Base-by-base conservation (phyloP, 768 basidiomycete genomes). In the Tulasnella sp. region DNA sequence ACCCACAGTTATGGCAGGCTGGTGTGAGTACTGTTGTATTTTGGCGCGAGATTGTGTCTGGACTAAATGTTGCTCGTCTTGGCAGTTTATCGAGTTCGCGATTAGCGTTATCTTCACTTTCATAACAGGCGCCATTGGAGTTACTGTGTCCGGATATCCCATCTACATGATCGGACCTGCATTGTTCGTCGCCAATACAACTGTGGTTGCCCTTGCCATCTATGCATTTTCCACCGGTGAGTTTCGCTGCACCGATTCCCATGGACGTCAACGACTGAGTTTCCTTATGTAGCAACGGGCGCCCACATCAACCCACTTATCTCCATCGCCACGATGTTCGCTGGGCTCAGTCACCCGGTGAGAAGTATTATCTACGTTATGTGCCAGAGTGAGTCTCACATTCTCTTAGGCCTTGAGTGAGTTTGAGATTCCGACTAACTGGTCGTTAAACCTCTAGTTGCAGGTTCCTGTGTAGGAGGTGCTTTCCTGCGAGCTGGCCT, bases 261-360 rank as follows among this genome's bases (percentile, higher is more conserved):
- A 5, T 19, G 38, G 40, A 31, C 39, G 39, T 12, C 12, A 40
- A 40, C 37, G 29, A 71, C 39, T 34, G 37, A 14, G 22, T 6
- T 40, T 19, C 17, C 39, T 15, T 9, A 3, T 25, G n/a, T 25
- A 72, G 71, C 71, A 31, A 72, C 37, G 3, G 71, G 71, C n/a
- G 71, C 71, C 37, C 71, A 72, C 45, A 72, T 72, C 45, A 72
- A 72, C n/a, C 71, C 71, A 5, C 11, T 72, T 4, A 72, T 72
- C n/a, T 72, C 71, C 37, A 72, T 72, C 11, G 71, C 71, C 37
- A 72, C 71, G 12, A 49, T 49, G 45, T 72, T 72, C 37, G 37
- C 71, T 72, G 71, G 71, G 6, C 40, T 72, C 17, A 36, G 71
- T 49, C 71, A 72, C 71, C 71, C 71, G 7, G 40, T 72, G 15